Evolutionary conservation across 179 eudicot species (phyloP).

Genomic region (Spergularia azorica): DNA sequence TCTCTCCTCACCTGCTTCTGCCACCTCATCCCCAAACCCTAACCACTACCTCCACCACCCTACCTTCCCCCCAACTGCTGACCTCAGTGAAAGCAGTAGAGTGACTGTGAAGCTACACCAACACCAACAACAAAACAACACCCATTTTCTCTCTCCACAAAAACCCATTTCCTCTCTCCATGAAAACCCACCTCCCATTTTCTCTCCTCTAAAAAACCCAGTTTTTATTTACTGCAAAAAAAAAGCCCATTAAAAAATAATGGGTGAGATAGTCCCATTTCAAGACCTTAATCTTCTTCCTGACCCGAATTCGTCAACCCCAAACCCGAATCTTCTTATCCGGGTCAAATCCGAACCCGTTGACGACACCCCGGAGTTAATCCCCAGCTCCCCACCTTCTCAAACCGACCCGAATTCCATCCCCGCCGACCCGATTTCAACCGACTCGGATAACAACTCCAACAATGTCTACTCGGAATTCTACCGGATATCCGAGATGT

Average conservation of each 20-base stretch:
- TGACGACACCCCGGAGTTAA: constrained; percentile 40
- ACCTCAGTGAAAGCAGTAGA: too few relatives aligned
- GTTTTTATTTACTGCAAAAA: neutral
- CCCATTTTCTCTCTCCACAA: neutral
- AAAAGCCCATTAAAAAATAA: constrained; percentile 4
- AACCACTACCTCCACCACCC: constrained; percentile 23
- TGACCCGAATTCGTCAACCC: constrained; percentile 28
- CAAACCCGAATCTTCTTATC: constrained; percentile 38
- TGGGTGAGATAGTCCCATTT: constrained; percentile 58
- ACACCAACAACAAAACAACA: too few relatives aligned
- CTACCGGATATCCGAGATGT: constrained; percentile 54
- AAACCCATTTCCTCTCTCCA: neutral
- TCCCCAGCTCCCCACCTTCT: constrained; percentile 39
- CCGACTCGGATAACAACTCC: constrained; percentile 20
- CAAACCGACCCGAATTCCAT: constrained; percentile 20
- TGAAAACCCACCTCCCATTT: neutral
- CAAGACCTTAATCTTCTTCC: constrained; percentile 60
- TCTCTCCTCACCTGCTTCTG: neutral
- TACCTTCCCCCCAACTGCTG: neutral
- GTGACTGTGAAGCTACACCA: neutral
- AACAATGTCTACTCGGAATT: constrained; percentile 55
- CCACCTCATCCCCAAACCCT: constrained; percentile 7
- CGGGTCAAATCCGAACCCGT: constrained; percentile 58
- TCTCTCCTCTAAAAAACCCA: constrained; percentile 2
- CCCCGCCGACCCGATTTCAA: neutral